Evolutionary conservation across 1,284 basidiomycete species (phyloP).

Genomic region (Thelephora terrestris): DNA sequence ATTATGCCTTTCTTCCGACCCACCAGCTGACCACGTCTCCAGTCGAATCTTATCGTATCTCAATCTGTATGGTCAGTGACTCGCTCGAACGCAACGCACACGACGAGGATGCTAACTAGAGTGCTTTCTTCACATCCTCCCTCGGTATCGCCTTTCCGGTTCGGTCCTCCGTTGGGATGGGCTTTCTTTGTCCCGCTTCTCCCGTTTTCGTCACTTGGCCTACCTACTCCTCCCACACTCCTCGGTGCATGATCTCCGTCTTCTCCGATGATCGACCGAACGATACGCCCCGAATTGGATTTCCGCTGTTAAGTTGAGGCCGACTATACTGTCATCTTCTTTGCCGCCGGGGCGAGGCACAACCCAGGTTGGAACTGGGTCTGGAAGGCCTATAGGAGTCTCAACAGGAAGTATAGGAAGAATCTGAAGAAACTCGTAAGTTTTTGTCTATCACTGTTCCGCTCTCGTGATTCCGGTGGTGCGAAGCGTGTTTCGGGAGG

Average conservation of each 20-base stretch:
- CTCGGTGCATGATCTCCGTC: not conserved
- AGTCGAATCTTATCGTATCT: slow-evolving; percentile 70
- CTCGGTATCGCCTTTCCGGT: too few relatives aligned
- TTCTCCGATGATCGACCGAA: not conserved
- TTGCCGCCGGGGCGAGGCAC: slow-evolving; percentile 69
- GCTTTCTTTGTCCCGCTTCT: not conserved
- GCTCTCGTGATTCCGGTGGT: too few relatives aligned
- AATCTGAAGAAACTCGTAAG: slow-evolving; percentile 73
- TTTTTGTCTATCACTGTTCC: slow-evolving; percentile 7
- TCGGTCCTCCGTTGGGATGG: not conserved
- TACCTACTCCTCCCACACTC: slow-evolving; percentile 8
- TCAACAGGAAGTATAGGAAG: slow-evolving; percentile 78
- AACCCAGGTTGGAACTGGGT: slow-evolving; percentile 82
- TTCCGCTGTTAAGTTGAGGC: slow-evolving; percentile 54
- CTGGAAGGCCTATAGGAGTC: slow-evolving; percentile 78
- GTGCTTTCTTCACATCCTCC: too few relatives aligned
- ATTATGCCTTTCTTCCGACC: slow-evolving; percentile 7
- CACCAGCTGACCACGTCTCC: slow-evolving; percentile 3
- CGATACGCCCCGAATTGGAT: not conserved
- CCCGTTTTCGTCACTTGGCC: slow-evolving; percentile 3
- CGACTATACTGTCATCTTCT: slow-evolving; percentile 80
- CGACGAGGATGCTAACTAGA: not conserved
- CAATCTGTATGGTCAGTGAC: slow-evolving; percentile 61
- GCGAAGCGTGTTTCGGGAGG: too few relatives aligned
- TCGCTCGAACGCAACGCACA: too few relatives aligned